Base-by-base conservation (phyloP, 768 basidiomycete species). In the Xanthoconium stramineum region DNA sequence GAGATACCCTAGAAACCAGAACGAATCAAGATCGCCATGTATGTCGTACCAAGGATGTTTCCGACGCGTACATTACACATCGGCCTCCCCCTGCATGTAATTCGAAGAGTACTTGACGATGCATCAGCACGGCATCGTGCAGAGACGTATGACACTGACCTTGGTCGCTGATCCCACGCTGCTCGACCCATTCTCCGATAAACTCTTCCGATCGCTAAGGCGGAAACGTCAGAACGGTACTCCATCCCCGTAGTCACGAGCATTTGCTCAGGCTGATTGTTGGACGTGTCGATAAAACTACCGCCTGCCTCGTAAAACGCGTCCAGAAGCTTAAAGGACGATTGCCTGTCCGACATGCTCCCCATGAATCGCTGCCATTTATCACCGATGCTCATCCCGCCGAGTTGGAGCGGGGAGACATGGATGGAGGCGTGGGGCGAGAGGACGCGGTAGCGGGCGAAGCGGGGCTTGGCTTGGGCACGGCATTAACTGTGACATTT, bases 231-330 rank as follows among this genome's bases (percentile, higher is more conserved):
- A 42, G 48, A 2, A 3, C 10, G 19, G 11, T 5, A 17, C 20
- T 30, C 32, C 9, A 9, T 7, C 2, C 1, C n/a, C n/a, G 13
- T 12, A 3, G 15, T 19, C 44, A 10, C 28, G 14, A 7, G 40
- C 28, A 45, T 72, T 61, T 42, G 69, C 76, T n/a, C n/a, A n/a
- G n/a, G n/a, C n/a, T 80, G 81, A 64, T 68, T 71, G 56, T 77
- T 80, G 8, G 81, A 72, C 0, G 79, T 80, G 55, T 79, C 79
- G 56, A 81, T 78, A 47, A 79, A 77, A 61, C 81, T 80, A 10
- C 81, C 80, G 5, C 80, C 80, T 0, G 71, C 66, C 24, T 78
- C 74, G 33, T 62, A 74, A 53, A 68, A 80, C 0, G 76, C 69
- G 47, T 82, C 78, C 4, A 82, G 68, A 11, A 82, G 71, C 66